A percentile compares a stretch with the other conserved stretches of the same genome.
These are phyloP conservation scores for Glycine soja DNA, from an alignment of 306 rosid genomes.

Conservation along the genomic window DNA sequence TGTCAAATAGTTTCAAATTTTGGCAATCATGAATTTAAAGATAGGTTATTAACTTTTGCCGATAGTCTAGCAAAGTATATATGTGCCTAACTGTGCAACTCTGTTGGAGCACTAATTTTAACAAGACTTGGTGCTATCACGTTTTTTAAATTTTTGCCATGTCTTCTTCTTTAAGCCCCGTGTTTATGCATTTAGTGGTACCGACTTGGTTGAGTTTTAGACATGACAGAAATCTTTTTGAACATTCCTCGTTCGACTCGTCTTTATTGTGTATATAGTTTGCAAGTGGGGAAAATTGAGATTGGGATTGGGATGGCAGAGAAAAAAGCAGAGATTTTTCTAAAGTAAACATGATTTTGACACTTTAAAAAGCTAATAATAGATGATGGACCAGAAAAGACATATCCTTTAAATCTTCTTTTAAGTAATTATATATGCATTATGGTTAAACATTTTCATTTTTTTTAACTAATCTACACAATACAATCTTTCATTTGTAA, in stretches of 20 bases:
- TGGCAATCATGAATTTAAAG: slow-evolving; percentile 8
- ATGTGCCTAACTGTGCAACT: background rate
- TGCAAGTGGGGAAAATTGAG: background rate
- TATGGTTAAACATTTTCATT: background rate
- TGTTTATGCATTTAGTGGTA: background rate
- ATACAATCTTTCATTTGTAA: background rate
- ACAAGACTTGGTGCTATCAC: background rate
- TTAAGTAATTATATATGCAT: background rate
- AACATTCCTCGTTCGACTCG: slow-evolving; percentile 35
- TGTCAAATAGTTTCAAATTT: background rate
- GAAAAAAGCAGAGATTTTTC: slow-evolving; percentile 32
- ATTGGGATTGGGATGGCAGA: background rate
- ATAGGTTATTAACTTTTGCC: slow-evolving; percentile 18
- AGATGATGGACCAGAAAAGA: background rate
- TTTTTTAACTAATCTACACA: background rate
- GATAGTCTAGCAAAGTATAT: slow-evolving; percentile 30
- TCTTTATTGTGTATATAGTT: slow-evolving; percentile 6
- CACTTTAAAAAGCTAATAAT: slow-evolving; percentile 11
- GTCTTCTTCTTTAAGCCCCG: background rate
- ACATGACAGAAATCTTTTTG: slow-evolving; percentile 38
- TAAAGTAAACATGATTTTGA: slow-evolving; percentile 24
- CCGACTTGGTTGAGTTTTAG: slow-evolving; percentile 3
- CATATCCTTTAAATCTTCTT: background rate
- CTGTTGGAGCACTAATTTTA: slow-evolving; percentile 19
- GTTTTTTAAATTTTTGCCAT: background rate